Base-by-base conservation (phyloP, 225 moss, liverwort and hornwort species). In the Sphagnum tenellum region DNA sequence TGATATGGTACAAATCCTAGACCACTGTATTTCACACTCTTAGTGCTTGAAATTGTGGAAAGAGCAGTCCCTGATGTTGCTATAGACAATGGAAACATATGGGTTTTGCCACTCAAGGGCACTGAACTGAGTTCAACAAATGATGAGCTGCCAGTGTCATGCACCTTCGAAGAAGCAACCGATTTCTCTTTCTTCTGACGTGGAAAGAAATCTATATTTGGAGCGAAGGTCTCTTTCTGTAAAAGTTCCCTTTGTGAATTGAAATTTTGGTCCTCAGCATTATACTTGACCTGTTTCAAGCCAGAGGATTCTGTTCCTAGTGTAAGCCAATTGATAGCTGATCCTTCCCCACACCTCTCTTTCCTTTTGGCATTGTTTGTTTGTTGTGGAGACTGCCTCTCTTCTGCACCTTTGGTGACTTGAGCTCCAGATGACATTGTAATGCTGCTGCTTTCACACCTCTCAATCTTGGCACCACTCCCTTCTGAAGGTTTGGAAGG, bases 1-100 rank as follows among this genome's bases (percentile, higher is more conserved):
- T 78, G 84, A 75, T 84, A 84, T 75, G 84, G 84, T 68, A 84
- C 80, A 78, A 84, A 84, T 61, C 84, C 84, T 78, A 78, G 62
- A 8, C 84, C 84, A 69, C 84, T 84, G 71, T 73, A 84, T 84
- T 80, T 84, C 75, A 81, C 78, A 81, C 45, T 64, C 51, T 75
- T 45, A 52, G 69, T 75, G 53, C 67, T 71, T 51, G 75, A 56
- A 59, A 75, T 68, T 66, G 65, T 73, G 59, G 65, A 48, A 65
- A 72, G 67, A 70, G 60, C 68, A 58, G 56, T 66, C 67, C 75
- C 68, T 72, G 80, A 57, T 46, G 78, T 64, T 9, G 63, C 75
- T 71, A 72, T 69, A 57, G 74, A 77, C 75, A 84, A 46, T 12
- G 71, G 73, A 51, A 76, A 65, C 44, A 69, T 66, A 9, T 69